Percentiles rank a stretch among this genome's conserved stretches.
These are phyloP conservation scores for Ceratocystis ficicola DNA, from an alignment of 2,329 filamentous ascomycete species.

Conservation along the genomic window DNA sequence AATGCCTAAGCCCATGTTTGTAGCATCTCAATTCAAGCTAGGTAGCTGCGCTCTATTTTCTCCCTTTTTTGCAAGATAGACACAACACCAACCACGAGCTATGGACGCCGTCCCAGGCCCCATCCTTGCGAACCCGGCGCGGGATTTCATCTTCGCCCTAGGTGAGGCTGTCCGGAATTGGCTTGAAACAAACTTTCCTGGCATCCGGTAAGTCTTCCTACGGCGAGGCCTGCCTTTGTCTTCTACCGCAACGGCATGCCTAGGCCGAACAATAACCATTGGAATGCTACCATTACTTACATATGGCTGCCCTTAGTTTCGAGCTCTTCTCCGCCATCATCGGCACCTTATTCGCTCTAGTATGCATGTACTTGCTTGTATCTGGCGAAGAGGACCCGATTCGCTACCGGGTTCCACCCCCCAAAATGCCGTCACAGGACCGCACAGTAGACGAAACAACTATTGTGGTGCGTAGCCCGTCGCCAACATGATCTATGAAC, in stretches of 20 bases:
- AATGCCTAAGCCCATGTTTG: not conserved
- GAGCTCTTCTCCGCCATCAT: slow-evolving; percentile 28
- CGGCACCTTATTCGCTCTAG: slow-evolving; percentile 28
- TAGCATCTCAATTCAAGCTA: not conserved
- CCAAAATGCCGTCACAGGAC: slow-evolving; percentile 47
- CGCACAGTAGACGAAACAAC: slow-evolving; percentile 46
- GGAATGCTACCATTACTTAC: not conserved
- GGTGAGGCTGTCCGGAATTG: slow-evolving; percentile 14
- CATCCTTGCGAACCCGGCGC: slow-evolving; percentile 17
- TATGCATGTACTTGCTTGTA: slow-evolving; percentile 28
- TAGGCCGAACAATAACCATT: no score
- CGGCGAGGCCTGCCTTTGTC: no score
- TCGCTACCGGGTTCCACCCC: slow-evolving; percentile 48
- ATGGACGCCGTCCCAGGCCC: slow-evolving; percentile 9
- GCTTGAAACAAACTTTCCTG: slow-evolving; percentile 12
- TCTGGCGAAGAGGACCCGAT: slow-evolving; percentile 34
- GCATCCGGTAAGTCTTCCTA: slow-evolving; percentile 15
- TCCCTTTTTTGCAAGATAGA: not conserved
- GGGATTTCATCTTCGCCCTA: slow-evolving; percentile 13
- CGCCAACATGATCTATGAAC: not conserved
- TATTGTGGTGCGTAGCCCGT: slow-evolving; percentile 40
- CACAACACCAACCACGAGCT: not conserved
- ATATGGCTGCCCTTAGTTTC: slow-evolving; percentile 23
- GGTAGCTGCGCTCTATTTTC: not conserved
- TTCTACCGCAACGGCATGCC: no score